A percentile compares a stretch with the other conserved stretches of the same genome.
phyloP scores from a whole-genome alignment of 805 yeast genomes.

The Lachancea sp. region DNA sequence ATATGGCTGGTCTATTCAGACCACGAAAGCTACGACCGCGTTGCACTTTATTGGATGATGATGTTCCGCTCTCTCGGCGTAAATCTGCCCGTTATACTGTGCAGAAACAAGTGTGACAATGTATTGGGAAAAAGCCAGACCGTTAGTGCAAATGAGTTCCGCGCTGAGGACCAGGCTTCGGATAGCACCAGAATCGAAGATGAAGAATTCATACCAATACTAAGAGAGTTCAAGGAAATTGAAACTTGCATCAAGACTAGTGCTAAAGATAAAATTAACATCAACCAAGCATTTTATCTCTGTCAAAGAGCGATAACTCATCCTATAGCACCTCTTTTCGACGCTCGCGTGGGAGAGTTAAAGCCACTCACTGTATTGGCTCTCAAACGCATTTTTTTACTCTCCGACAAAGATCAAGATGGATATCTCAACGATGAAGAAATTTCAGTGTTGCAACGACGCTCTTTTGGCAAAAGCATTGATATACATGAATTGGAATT shows the following conservation, averaged over 20 bases:
- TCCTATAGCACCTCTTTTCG: slow-evolving; percentile 89
- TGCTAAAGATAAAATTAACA: slow-evolving; percentile 77
- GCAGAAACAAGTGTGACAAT: slow-evolving; percentile 73
- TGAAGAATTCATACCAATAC: slow-evolving; percentile 79
- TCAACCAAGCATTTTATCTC: slow-evolving; percentile 76
- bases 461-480: slow-evolving; percentile 61
- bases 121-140: slow-evolving; percentile 10
- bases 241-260: slow-evolving; percentile 88
- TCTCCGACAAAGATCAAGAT: slow-evolving; percentile 88
- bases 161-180: slow-evolving; percentile 12
- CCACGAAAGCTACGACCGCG: slow-evolving; percentile 88
- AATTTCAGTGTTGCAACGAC: slow-evolving; percentile 58
- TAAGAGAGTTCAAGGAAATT: slow-evolving; percentile 88
- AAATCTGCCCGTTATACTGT: slow-evolving; percentile 84
- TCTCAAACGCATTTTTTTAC: slow-evolving; percentile 69
- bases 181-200: slow-evolving; percentile 45
- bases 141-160: neutral
- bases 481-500: slow-evolving; percentile 45
- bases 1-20: slow-evolving; percentile 93
- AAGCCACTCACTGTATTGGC: slow-evolving; percentile 76
- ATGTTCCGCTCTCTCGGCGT: slow-evolving; percentile 88
- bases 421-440: slow-evolving; percentile 71
- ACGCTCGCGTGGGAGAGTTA: slow-evolving; percentile 78
- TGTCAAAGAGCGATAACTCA: slow-evolving; percentile 91
- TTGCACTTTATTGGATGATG: slow-evolving; percentile 92